Base-by-base conservation (phyloP, 208 protist species). In the Crithidia acanthocephali region DNA sequence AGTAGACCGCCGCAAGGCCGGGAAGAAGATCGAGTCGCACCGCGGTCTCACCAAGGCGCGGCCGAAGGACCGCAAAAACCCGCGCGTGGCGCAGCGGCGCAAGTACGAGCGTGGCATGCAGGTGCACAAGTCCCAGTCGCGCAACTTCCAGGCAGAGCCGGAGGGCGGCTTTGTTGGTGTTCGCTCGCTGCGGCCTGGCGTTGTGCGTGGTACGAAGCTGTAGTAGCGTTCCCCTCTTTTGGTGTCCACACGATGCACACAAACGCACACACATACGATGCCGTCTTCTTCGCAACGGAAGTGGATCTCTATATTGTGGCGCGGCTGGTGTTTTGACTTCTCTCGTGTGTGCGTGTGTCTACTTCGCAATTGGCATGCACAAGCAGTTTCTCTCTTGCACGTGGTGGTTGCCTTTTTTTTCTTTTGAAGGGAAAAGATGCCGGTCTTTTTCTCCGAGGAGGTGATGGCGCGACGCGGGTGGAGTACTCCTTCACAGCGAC, bases 51-150 rank as follows among this genome's bases (percentile, higher is more conserved):
- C 92, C 11, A 92, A 90, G 83, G 57, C 92, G 11, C 85, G 92
- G 2, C 92, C 92, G 53, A 94, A 94, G 79, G 92, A 97, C 59
- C 87, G 92, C 72, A 97, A 97, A 79, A 97, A 86, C 22, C 92
- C 92, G 2, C 87, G 92, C 47, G 85, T 94, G 15, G 90, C 89
- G 27, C 92, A 95, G 77, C 84, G 92, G 23, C 85, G 87, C 69
- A 97, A 97, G 83, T 95, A 95, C 68, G 87, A 95, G 74, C 86
- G 87, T 23, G 88, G 90, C 37, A 80, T 95, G 74, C 89, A 84
- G 37, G 85, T 94, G 23, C 90, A 95, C 74, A 95, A 95, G 85
- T 79, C 90, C 13, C 89, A 97, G 71, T 81, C 80, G 11, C 83
- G 86, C 60, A 86, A 68, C 30, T 82, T 84, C 66, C 83, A 93